A percentile compares a stretch with the other conserved stretches of the same genome.
These are phyloP conservation scores for Phytopythium mirpurense DNA, from an alignment of 352 stramenopile species.

Conservation along the genomic window DNA sequence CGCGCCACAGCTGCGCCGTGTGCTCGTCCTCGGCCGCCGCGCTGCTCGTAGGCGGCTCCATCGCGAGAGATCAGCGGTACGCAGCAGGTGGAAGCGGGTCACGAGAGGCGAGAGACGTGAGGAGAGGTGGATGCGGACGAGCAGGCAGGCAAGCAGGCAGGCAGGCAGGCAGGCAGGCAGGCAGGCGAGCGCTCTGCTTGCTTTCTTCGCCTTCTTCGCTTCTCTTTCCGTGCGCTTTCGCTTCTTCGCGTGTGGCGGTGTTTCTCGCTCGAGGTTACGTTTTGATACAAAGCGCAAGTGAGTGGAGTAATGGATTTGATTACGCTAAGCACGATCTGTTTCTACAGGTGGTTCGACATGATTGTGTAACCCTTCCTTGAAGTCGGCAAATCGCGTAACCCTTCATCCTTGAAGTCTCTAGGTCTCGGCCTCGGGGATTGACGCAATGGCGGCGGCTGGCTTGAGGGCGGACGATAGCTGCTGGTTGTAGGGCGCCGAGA, in stretches of 20 bases:
- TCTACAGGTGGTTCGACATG: too few species aligned
- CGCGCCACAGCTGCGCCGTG: constrained; percentile 49
- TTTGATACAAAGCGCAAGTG: background rate
- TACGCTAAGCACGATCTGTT: too few species aligned
- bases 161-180: too few species aligned
- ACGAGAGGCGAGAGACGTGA: too few species aligned
- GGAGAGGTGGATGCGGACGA: too few species aligned
- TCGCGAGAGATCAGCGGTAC: constrained; percentile 1
- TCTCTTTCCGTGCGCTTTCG: background rate
- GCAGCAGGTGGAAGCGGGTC: too few species aligned
- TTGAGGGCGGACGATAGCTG: too few species aligned
- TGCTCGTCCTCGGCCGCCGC: constrained; percentile 39
- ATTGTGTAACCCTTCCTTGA: background rate
- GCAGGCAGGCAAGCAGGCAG: too few species aligned
- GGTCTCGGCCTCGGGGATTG: too few species aligned
- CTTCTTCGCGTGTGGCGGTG: background rate
- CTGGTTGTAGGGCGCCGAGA: constrained; percentile 37
- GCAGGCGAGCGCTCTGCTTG: background rate
- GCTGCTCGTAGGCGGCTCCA: constrained; percentile 7
- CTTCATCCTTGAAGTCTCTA: too few species aligned
- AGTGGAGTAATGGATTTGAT: too few species aligned
- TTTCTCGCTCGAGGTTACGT: constrained; percentile 1
- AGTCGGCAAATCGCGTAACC: background rate
- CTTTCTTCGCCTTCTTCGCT: background rate
- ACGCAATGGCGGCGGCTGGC: too few species aligned